Base-by-base conservation (phyloP, 768 basidiomycete genomes). In the Boletus bicolor region DNA sequence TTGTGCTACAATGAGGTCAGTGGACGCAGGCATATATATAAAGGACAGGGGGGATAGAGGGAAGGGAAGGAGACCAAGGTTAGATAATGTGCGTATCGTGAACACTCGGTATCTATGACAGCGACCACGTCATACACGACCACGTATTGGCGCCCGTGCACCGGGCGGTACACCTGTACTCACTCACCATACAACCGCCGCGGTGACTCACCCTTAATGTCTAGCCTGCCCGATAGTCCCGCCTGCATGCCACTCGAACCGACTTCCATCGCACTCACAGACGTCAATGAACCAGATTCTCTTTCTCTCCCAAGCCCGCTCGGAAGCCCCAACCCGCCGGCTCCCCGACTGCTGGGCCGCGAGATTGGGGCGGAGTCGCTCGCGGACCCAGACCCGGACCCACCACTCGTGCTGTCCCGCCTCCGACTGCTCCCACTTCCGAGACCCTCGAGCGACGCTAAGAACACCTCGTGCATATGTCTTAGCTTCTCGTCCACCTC, bases 381-480 rank as follows among this genome's bases (percentile, higher is more conserved):
- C 11, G 24, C 55, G 32, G 50, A 57, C 55, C 52, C 65, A 51
- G 51, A 58, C 30, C 49, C 54, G 19, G 57, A 50, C 41, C 53
- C 45, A 14, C 58, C 56, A 26, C 56, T 44, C 19, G 36, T 38
- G n/a, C 53, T 58, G n/a, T 65, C 57, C 56, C 64, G 57, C 54
- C 66, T 64, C 37, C 74, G 67, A 51, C 66, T 57, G 19, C 69
- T 62, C 9, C 74, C 71, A 1, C 73, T 71, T 3, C 78, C 79
- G 2, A 89, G 72, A 17, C 84, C 84, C 54, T 84, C 82, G 34
- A 91, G 70, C 46, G 83, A 86, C 53, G 78, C 79, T 62, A 82
- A 58, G 68, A 91, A 91, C 41, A 76, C 74, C 60, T 84, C 85
- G 54, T 87, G 82, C 88, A 90, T 86, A 70, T 76, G 76, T 45